phyloP scores from a whole-genome alignment of 306 rosid species.

The Inga leiocalycina region DNA sequence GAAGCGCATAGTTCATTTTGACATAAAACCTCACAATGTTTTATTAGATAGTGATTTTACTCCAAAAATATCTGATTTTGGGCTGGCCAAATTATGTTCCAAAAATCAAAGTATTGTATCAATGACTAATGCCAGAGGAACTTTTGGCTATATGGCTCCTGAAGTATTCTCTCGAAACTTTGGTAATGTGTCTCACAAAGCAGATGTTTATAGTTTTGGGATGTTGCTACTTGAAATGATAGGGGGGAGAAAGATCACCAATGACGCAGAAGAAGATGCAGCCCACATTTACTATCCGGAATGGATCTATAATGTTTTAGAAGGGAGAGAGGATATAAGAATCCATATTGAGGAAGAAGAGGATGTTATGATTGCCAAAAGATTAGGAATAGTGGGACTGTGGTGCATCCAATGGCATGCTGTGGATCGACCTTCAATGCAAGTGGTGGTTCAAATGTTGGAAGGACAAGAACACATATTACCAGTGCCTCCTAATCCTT shows the following conservation, averaged over 20 bases:
- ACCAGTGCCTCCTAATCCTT: neutral
- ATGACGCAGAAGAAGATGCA: neutral
- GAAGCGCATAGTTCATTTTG: neutral
- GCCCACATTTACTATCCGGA: neutral
- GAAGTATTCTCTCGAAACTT: neutral
- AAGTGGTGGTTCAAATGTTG: neutral
- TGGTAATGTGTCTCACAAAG: neutral
- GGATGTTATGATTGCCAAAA: neutral
- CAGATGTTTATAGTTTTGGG: neutral
- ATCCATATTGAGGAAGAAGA: neutral
- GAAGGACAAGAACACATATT: neutral
- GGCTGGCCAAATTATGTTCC: neutral
- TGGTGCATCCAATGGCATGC: neutral
- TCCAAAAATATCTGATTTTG: neutral
- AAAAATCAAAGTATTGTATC: neutral
- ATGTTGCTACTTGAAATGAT: neutral
- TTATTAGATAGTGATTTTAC: neutral
- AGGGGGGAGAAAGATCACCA: neutral
- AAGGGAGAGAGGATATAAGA: neutral
- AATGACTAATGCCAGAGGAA: neutral
- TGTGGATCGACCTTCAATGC: slow-evolving; percentile 2
- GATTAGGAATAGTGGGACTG: neutral
- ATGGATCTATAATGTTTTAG: neutral
- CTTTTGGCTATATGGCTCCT: neutral
- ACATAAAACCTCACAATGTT: neutral